Conservation (phyloP, 2,329 filamentous ascomycete genomes). For the Cordyceps pruinosa region DNA sequence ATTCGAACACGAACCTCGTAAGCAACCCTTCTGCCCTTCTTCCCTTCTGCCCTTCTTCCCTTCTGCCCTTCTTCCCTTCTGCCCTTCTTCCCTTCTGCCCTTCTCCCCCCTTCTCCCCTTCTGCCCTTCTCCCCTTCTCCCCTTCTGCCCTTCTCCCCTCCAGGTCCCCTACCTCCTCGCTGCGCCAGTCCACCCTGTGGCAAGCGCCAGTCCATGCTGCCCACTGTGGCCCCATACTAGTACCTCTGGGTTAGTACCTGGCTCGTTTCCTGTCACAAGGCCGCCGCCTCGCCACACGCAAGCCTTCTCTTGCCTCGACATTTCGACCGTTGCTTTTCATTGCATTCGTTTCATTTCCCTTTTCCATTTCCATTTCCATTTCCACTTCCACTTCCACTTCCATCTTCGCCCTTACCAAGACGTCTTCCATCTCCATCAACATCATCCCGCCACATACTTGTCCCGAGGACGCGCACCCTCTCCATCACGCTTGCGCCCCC, state of each 20-base stretch:
- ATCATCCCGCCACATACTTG: background rate
- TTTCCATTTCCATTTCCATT: background rate
- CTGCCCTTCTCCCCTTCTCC: too few species aligned
- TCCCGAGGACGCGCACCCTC: background rate
- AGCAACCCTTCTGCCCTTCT: too few species aligned
- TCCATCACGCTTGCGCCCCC: background rate
- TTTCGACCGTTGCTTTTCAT: slow-evolving; percentile 2
- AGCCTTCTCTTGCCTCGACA: slow-evolving; percentile 11
- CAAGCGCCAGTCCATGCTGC: background rate
- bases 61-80: too few species aligned
- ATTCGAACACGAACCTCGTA: too few species aligned
- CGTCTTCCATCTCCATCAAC: background rate
- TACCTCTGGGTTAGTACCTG: too few species aligned
- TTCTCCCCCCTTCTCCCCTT: too few species aligned
- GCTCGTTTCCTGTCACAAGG: slow-evolving; percentile 12
- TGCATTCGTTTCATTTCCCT: slow-evolving; percentile 1
- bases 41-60: too few species aligned
- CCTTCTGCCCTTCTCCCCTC: background rate
- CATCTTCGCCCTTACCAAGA: too few species aligned
- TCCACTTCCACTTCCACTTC: background rate
- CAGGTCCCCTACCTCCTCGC: background rate
- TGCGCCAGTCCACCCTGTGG: background rate
- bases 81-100: too few species aligned
- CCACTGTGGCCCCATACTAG: slow-evolving; percentile 5
- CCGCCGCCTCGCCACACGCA: slow-evolving; percentile 11